Evolutionary conservation across 768 basidiomycete genomes (phyloP).

Genomic region (Tulasnella sp.): DNA sequence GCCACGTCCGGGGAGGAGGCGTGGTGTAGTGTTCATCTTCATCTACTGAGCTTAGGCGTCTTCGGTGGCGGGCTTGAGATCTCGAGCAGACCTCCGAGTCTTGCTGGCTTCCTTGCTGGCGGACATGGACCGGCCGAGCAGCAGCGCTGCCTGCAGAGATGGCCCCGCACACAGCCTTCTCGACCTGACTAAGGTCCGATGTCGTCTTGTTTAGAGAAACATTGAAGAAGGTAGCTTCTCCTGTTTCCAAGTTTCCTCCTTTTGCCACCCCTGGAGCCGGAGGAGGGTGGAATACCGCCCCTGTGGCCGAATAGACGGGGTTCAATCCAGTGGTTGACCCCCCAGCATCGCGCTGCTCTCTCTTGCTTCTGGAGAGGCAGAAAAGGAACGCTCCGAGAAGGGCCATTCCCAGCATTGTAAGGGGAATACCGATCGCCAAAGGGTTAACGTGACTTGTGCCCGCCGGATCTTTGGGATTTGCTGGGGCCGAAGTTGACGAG

Average conservation of each 20-base stretch:
- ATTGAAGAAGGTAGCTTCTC: constrained; percentile 22
- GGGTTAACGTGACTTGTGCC: not conserved
- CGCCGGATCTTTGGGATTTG: not conserved
- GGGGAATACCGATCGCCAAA: constrained; percentile 22
- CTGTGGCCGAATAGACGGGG: not conserved
- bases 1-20: constrained; percentile 26
- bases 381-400: constrained; percentile 5
- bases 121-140: not conserved
- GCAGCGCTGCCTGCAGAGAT: constrained; percentile 5
- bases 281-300: not conserved
- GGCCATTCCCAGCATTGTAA: constrained; percentile 20
- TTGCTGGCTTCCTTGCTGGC: not conserved
- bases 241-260: not conserved
- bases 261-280: not conserved
- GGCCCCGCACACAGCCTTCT: constrained; percentile 22
- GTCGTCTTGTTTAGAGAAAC: constrained; percentile 25
- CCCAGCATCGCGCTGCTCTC: constrained; percentile 22
- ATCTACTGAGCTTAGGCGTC: not conserved
- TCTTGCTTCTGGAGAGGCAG: not conserved
- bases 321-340: constrained; percentile 6
- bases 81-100: not conserved
- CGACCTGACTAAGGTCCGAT: constrained; percentile 15
- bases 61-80: not conserved
- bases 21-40: constrained; percentile 21
- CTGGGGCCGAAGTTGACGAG: not conserved